phyloP scores from a whole-genome alignment of 75 land plant species.

The Cunninghamia lanceolata region DNA sequence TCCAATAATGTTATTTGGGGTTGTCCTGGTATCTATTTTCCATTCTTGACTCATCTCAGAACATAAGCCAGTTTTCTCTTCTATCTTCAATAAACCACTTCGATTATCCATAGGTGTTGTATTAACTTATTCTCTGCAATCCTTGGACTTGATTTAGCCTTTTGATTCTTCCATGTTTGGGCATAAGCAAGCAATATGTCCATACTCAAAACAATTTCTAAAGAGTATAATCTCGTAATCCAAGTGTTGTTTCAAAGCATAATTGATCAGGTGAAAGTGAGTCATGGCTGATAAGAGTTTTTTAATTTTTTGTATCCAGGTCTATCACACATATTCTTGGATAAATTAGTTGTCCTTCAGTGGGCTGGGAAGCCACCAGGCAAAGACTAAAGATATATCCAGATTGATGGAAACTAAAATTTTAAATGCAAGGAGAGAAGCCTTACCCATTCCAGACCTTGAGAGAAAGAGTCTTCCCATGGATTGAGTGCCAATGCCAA shows the following conservation, averaged over 20 bases:
- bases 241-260: neutral
- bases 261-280: neutral
- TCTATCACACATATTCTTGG: neutral
- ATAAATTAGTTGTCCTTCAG: no score
- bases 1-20: neutral
- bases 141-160: neutral
- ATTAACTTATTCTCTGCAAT: neutral
- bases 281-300: neutral
- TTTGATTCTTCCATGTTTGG: no score
- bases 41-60: neutral
- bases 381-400: neutral
- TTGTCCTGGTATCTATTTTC: neutral
- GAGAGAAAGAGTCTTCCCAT: neutral
- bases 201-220: no score
- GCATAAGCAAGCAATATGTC: no score
- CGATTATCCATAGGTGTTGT: neutral
- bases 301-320: neutral
- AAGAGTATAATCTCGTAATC: no score
- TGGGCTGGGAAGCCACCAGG: neutral
- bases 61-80: neutral
- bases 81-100: neutral
- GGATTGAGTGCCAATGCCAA: neutral
- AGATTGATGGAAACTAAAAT: neutral
- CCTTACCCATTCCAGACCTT: no score
- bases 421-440: neutral